A percentile compares a stretch with the other conserved stretches of the same genome.
Evolutionary conservation across 2,329 filamentous ascomycete genomes (phyloP).

Genomic region (Colletotrichum somersetense): DNA sequence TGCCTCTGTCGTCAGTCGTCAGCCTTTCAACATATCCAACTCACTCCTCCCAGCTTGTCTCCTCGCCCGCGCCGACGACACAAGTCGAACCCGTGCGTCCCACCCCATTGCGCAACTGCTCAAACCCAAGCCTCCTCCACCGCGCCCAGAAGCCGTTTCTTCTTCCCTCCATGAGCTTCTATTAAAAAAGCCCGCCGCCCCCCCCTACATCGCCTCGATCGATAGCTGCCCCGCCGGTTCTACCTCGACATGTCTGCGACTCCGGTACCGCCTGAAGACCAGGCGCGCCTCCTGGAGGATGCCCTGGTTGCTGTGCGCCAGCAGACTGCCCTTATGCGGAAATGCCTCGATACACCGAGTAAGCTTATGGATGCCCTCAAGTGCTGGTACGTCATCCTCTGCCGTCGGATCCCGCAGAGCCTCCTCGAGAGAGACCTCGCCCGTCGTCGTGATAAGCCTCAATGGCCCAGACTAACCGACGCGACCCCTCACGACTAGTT

Average conservation of each 20-base stretch:
- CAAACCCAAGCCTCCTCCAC: neutral
- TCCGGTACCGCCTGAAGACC: conserved; percentile 79
- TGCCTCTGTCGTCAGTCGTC: conserved; percentile 24
- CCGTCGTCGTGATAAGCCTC: conserved; percentile 39
- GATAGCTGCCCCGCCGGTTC: conserved; percentile 42
- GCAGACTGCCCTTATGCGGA: conserved; percentile 96
- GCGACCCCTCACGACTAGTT: conserved; percentile 66
- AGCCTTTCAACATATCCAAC: conserved; percentile 16
- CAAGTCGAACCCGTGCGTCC: neutral
- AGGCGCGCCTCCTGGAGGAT: conserved; percentile 95
- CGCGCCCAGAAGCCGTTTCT: conserved; percentile 16
- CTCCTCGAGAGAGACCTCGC: conserved; percentile 40
- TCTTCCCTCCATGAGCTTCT: conserved; percentile 31
- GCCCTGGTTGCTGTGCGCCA: conserved; percentile 95
- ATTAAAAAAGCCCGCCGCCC: conserved; percentile 2
- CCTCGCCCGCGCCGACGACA: conserved; percentile 16
- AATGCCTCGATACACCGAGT: conserved; percentile 94
- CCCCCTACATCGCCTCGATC: conserved; percentile 38
- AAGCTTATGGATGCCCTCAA: conserved; percentile 99
- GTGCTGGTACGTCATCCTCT: conserved; percentile 82
- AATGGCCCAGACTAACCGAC: conserved; percentile 16
- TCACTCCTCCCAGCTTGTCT: neutral
- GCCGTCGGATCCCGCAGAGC: conserved; percentile 34
- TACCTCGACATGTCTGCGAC: conserved; percentile 56
- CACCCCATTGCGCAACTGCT: neutral